Evolutionary conservation across 176 grass and related monocot species (phyloP).

Genomic region (Cocos nucifera): DNA sequence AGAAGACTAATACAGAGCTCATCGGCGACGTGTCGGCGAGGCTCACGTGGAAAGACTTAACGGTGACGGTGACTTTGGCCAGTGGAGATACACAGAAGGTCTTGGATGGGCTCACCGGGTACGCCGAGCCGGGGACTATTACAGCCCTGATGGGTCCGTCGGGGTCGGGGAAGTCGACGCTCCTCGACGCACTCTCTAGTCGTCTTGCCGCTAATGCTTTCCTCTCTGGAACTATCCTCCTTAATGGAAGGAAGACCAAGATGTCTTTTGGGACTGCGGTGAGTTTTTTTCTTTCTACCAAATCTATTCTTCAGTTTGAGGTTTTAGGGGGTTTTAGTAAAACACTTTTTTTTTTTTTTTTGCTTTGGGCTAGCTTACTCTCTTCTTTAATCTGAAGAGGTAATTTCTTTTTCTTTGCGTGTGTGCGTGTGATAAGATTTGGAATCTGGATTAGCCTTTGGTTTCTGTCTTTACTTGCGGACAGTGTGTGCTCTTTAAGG

Average conservation of each 20-base stretch:
- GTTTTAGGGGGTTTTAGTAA: no score
- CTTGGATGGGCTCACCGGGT: constrained; percentile 66
- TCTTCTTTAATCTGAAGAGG: no score
- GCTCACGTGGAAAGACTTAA: constrained; percentile 86
- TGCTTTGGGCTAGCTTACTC: no score
- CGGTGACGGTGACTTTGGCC: constrained; percentile 62
- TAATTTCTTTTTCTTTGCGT: no score
- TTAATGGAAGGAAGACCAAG: constrained; percentile 88
- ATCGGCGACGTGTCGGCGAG: constrained; percentile 80
- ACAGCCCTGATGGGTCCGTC: constrained; percentile 94
- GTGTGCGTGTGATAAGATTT: no score
- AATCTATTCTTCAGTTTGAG: no score
- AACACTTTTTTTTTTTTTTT: no score
- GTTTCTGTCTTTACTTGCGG: no score
- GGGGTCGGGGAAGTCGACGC: constrained; percentile 91
- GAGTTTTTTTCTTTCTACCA: background rate
- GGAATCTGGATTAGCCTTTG: no score
- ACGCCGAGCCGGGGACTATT: constrained; percentile 79
- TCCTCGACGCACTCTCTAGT: constrained; percentile 70
- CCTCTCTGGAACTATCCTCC: constrained; percentile 59
- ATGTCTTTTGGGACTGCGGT: constrained; percentile 94
- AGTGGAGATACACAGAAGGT: constrained; percentile 71
- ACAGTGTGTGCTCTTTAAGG: no score
- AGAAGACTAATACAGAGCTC: constrained; percentile 37
- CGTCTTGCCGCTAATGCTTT: constrained; percentile 90